phyloP scores from a whole-genome alignment of 129 eudicot species.

The Apium graveolens region DNA sequence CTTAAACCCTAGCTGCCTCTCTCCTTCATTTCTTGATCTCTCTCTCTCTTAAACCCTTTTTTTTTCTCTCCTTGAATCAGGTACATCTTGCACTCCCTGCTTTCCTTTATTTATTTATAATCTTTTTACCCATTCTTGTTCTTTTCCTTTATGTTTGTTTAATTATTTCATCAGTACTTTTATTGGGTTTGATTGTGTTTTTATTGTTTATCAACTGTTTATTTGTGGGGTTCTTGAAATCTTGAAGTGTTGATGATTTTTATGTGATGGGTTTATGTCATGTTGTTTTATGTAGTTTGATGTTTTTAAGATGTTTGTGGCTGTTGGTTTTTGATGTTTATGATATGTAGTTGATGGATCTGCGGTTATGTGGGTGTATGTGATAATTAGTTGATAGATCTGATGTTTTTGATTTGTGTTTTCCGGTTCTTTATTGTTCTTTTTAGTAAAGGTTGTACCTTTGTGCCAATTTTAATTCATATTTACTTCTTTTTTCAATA shows the following conservation, averaged over 20 bases:
- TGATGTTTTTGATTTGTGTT: background rate
- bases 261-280: background rate
- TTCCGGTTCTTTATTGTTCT: background rate
- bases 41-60: background rate
- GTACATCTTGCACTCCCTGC: background rate
- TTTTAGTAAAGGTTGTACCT: background rate
- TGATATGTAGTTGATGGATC: no score
- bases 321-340: no score
- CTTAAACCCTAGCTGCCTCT: conserved; percentile 4
- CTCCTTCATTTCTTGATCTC: background rate
- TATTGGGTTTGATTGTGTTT: background rate
- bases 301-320: no score
- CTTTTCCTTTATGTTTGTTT: no score
- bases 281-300: background rate
- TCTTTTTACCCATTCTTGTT: no score
- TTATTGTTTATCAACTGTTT: background rate
- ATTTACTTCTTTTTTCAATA: background rate
- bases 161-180: background rate
- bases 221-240: background rate
- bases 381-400: background rate
- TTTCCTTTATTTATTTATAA: background rate
- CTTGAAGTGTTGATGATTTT: background rate
- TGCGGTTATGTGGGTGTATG: background rate
- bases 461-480: background rate
- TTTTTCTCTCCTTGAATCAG: background rate